Conservation (phyloP, 2,329 filamentous ascomycete species). For the Phaeosphaeria sp. region DNA sequence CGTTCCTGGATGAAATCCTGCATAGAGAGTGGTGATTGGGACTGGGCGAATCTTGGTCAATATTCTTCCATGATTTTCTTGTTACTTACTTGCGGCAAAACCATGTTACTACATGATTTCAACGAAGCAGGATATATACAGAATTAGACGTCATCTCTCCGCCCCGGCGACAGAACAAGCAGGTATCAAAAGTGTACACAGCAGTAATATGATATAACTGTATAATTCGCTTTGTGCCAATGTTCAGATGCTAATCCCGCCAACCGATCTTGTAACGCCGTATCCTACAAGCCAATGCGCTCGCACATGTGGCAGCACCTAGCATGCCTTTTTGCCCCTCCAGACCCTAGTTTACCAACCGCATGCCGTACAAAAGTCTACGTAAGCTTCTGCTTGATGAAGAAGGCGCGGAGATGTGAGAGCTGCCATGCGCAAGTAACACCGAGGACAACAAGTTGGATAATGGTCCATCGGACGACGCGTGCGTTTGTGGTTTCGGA, state of each 20-base stretch:
- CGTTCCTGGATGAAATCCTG: background rate
- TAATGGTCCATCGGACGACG: constrained; percentile 91
- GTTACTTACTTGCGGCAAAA: background rate
- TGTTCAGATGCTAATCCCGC: constrained; percentile 8
- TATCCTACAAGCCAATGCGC: constrained; percentile 26
- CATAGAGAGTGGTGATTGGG: background rate
- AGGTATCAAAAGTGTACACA: too few species aligned
- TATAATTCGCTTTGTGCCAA: background rate
- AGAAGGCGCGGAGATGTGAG: constrained; percentile 93
- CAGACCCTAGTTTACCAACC: constrained; percentile 8
- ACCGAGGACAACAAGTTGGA: constrained; percentile 84
- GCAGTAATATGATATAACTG: background rate
- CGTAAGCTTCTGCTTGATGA: constrained; percentile 99
- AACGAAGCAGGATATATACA: background rate
- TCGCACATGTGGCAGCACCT: constrained; percentile 5
- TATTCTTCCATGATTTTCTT: background rate
- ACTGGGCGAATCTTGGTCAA: background rate
- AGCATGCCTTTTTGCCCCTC: constrained; percentile 14
- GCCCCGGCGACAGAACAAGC: too few species aligned
- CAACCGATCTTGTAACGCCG: constrained; percentile 24
- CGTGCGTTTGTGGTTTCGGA: constrained; percentile 91
- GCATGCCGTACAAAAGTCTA: constrained; percentile 53
- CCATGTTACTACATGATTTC: background rate
- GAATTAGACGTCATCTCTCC: too few species aligned
- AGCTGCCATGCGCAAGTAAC: constrained; percentile 96